Conservation (phyloP, 2,329 filamentous ascomycete genomes). For the Fusarium duplospermum region DNA sequence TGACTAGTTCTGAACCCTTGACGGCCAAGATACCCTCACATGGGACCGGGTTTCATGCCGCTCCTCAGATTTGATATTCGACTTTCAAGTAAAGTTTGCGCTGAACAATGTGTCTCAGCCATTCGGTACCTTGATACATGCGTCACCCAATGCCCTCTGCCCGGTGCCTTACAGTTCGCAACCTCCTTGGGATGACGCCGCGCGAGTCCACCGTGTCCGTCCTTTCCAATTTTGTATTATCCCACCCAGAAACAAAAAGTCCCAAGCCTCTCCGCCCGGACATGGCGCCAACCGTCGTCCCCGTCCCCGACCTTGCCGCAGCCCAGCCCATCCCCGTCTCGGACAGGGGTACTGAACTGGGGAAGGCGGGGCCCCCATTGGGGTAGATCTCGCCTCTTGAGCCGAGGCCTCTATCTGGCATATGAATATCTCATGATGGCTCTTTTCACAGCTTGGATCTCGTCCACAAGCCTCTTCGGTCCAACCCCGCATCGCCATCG, state of each 20-base stretch:
- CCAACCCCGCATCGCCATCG: constrained; percentile 78
- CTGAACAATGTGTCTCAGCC: neutral
- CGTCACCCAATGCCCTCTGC: neutral
- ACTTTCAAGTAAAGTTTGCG: neutral
- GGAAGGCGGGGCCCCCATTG: constrained; percentile 11
- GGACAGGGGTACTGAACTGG: constrained; percentile 9
- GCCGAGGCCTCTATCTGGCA: constrained; percentile 44
- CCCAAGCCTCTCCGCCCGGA: constrained; percentile 7
- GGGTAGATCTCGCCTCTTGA: constrained; percentile 15
- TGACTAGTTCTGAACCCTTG: neutral
- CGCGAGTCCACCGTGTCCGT: neutral
- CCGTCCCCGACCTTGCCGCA: constrained; percentile 21
- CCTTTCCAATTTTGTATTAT: neutral
- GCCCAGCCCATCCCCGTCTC: neutral
- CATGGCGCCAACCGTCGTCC: constrained; percentile 15
- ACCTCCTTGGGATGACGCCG: neutral
- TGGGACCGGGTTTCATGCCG: neutral
- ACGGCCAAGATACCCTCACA: neutral
- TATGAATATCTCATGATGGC: constrained; percentile 33
- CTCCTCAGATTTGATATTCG: neutral
- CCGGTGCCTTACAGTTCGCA: neutral
- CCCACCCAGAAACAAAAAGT: constrained; percentile 11
- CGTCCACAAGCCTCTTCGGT: constrained; percentile 64
- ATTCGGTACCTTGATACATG: neutral
- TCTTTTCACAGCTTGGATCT: constrained; percentile 60